Percentiles rank a stretch among this genome's conserved stretches.
Conservation (phyloP, 441 rosid genomes). For the Erodium chrysanthum region DNA sequence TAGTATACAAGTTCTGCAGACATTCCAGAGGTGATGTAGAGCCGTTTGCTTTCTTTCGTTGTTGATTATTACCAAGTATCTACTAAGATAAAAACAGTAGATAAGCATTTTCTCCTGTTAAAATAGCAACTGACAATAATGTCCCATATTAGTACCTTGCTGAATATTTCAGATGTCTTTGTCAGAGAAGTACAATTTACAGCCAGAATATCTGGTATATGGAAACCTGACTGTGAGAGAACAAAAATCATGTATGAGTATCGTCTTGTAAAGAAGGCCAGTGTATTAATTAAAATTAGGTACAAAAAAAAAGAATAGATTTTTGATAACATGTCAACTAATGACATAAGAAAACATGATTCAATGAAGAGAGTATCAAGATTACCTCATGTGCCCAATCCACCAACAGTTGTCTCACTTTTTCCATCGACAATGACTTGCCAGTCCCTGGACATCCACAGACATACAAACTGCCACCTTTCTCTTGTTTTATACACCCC, state of each 20-base stretch:
- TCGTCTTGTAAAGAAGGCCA: neutral
- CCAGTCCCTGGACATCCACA: slow-evolving; percentile 28
- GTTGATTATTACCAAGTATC: slow-evolving; percentile 40
- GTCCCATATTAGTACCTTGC: slow-evolving; percentile 37
- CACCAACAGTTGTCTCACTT: slow-evolving; percentile 16
- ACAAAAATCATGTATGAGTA: neutral
- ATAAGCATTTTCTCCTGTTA: slow-evolving; percentile 14
- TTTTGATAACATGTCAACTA: neutral
- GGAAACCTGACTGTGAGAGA: slow-evolving; percentile 36
- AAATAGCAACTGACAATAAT: neutral
- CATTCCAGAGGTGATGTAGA: slow-evolving; percentile 42
- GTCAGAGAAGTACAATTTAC: slow-evolving; percentile 63
- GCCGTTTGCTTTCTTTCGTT: slow-evolving; percentile 29
- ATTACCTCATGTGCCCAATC: slow-evolving; percentile 24
- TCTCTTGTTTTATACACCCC: slow-evolving; percentile 8
- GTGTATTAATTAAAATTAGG: neutral
- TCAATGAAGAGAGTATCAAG: neutral
- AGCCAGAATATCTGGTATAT: slow-evolving; percentile 39
- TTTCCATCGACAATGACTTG: slow-evolving; percentile 22
- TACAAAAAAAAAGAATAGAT: neutral
- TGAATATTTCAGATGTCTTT: slow-evolving; percentile 54
- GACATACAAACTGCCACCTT: slow-evolving; percentile 16
- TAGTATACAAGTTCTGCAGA: slow-evolving; percentile 56
- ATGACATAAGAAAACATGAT: neutral
- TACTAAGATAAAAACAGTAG: slow-evolving; percentile 22